These are phyloP conservation scores for Millerozyma miso DNA, from an alignment of 805 yeast genomes.

Conservation along the genomic window DNA sequence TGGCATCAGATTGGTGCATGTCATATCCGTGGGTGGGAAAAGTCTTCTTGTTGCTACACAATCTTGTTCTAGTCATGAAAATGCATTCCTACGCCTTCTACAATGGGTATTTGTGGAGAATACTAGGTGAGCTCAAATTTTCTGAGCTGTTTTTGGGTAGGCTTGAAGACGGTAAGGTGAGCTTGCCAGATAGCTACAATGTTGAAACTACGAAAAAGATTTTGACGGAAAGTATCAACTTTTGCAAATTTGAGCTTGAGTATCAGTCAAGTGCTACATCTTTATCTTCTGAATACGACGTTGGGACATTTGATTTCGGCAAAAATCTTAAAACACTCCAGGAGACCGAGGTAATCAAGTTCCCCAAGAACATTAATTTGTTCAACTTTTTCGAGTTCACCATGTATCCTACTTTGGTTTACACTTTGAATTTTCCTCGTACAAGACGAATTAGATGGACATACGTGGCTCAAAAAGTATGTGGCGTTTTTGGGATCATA, in stretches of 20 bases:
- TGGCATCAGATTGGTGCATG: conserved; percentile 45
- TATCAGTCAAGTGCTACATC: conserved; percentile 43
- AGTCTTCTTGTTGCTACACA: conserved; percentile 79
- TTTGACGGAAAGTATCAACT: conserved; percentile 50
- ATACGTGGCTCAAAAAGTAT: conserved; percentile 62
- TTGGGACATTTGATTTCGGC: conserved; percentile 9
- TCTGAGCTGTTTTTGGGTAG: conserved; percentile 44
- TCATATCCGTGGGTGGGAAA: conserved; percentile 86
- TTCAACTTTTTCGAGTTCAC: conserved; percentile 70
- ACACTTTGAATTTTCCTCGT: conserved; percentile 79
- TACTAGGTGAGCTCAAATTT: conserved; percentile 49
- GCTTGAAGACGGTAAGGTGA: conserved; percentile 24
- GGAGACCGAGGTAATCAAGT: conserved; percentile 24
- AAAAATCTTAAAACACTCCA: conserved; percentile 7
- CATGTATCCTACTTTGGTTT: conserved; percentile 86
- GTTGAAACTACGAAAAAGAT: conserved; percentile 22
- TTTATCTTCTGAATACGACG: conserved; percentile 6
- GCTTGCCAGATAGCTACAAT: conserved; percentile 18
- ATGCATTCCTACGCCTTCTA: conserved; percentile 90
- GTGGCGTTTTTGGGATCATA: conserved; percentile 85
- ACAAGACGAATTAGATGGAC: conserved; percentile 63
- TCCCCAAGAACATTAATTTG: conserved; percentile 71
- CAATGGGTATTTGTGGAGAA: conserved; percentile 83
- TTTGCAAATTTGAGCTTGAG: conserved; percentile 69
- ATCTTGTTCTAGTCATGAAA: conserved; percentile 87